A percentile compares a stretch with the other conserved stretches of the same genome.
Conservation (phyloP, 257 asterid genomes). For the Leonotis leonurus region DNA sequence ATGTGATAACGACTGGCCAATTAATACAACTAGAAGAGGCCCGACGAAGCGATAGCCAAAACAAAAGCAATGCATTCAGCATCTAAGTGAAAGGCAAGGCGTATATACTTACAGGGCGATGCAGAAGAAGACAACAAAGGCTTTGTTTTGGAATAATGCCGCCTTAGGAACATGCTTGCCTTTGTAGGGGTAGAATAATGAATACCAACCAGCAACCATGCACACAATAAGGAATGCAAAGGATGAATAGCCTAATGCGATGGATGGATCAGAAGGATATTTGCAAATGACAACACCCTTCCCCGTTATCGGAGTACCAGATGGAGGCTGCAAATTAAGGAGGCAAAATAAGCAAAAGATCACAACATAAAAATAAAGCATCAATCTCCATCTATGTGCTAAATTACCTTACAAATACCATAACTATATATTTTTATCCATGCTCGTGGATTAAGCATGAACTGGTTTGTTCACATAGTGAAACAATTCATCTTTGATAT, state of each 20-base stretch:
- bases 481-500: too few relatives aligned
- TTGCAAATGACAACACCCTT: conserved; percentile 65
- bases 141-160: conserved; percentile 51
- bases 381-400: too few relatives aligned
- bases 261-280: conserved; percentile 65
- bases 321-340: conserved; percentile 56
- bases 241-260: conserved; percentile 60
- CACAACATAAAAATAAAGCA: too few relatives aligned
- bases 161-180: conserved; percentile 70
- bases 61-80: conserved; percentile 2
- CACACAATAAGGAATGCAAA: conserved; percentile 49
- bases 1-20: too few relatives aligned
- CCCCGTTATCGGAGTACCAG: conserved; percentile 55
- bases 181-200: conserved; percentile 69
- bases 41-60: too few relatives aligned
- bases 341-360: too few relatives aligned
- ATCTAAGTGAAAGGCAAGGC: neutral
- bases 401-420: too few relatives aligned
- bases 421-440: too few relatives aligned
- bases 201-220: conserved; percentile 42
- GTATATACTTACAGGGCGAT: conserved; percentile 62
- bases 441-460: too few relatives aligned
- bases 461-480: too few relatives aligned
- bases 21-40: too few relatives aligned
- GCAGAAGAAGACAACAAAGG: conserved; percentile 53